Evolutionary conservation across 495 filamentous ascomycete genomes (phyloP).

Genomic region (Penicillium ochrochloron): DNA sequence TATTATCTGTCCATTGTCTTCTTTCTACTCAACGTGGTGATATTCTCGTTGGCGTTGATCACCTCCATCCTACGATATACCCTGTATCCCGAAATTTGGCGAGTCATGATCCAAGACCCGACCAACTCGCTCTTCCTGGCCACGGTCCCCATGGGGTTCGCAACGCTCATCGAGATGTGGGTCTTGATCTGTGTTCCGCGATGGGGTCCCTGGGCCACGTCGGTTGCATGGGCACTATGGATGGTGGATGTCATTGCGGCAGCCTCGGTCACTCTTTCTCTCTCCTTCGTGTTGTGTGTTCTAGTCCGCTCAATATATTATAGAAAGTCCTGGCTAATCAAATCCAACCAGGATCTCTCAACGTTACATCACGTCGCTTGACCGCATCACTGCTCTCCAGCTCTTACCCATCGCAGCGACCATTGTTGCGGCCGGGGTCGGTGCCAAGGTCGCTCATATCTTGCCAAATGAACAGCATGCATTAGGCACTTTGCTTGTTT

Average conservation of each 20-base stretch:
- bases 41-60: slow-evolving; percentile 45
- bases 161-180: slow-evolving; percentile 56
- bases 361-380: slow-evolving; percentile 42
- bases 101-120: slow-evolving; percentile 51
- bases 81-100: slow-evolving; percentile 52
- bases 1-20: slow-evolving; percentile 46
- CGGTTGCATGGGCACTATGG: slow-evolving; percentile 50
- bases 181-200: slow-evolving; percentile 48
- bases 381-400: slow-evolving; percentile 50
- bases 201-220: slow-evolving; percentile 43
- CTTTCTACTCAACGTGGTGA: slow-evolving; percentile 47
- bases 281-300: slow-evolving; percentile 50
- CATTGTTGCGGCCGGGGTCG: slow-evolving; percentile 51
- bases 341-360: slow-evolving; percentile 38
- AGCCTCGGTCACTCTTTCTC: slow-evolving; percentile 40
- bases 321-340: neutral
- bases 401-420: slow-evolving; percentile 52
- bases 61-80: slow-evolving; percentile 51
- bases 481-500: slow-evolving; percentile 46
- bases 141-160: slow-evolving; percentile 54
- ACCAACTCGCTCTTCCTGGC: slow-evolving; percentile 51
- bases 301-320: neutral
- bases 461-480: slow-evolving; percentile 31
- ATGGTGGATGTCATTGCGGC: slow-evolving; percentile 49
- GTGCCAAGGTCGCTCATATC: slow-evolving; percentile 44